Evolutionary conservation across 768 basidiomycete genomes (phyloP), one percentile per base, ranked within the genome.

Genomic region (Suillus subaureus): DNA sequence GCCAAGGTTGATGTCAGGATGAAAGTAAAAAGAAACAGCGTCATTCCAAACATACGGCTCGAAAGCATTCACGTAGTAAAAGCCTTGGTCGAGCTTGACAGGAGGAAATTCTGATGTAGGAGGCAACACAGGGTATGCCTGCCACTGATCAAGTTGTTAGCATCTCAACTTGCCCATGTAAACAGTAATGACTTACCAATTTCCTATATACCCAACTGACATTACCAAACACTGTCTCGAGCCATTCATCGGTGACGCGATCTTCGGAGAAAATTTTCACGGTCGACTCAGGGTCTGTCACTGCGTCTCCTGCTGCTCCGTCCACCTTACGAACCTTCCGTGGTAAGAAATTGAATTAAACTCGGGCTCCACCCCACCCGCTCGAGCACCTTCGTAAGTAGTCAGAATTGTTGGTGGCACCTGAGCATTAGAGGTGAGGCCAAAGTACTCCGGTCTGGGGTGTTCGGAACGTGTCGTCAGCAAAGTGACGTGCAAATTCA

Each of bases 31-130:
- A 40, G 21, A 55, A 47, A 33, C 49, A 55, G 61, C n/a, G 26
- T 13, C 2, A 62, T 58, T 62, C 16, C 55, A 15, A 5, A 85
- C 89, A 72, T 79, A 92, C 87, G 94, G 89, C 79, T 99, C 97
- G 68, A 97, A 92, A 1, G 92, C 87, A 69, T 96, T 97, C 55
- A 95, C 89, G 71, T 98, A 98, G 79, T 93, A 97, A 52, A 97
- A 81, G 4, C 92, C 91, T 63, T 83, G 80, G 64, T 87, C 90
- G 6, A 95, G 85, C 75, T 88, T 89, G 64, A 97, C 82, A 2
- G 93, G 90, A 39, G 96, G 89, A 78, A 93, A 95, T 15, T 74
- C 72, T 6, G 78, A 74, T 7, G 85, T 89, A 6, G 94, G 90
- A 3, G 85, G 85, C 18, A 94, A 83, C 57, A 86, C 81, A 18